A percentile compares a stretch with the other conserved stretches of the same genome.
Evolutionary conservation across 73 alveolate genomes (phyloP).

Genomic region (Paraurostyla sp.): DNA sequence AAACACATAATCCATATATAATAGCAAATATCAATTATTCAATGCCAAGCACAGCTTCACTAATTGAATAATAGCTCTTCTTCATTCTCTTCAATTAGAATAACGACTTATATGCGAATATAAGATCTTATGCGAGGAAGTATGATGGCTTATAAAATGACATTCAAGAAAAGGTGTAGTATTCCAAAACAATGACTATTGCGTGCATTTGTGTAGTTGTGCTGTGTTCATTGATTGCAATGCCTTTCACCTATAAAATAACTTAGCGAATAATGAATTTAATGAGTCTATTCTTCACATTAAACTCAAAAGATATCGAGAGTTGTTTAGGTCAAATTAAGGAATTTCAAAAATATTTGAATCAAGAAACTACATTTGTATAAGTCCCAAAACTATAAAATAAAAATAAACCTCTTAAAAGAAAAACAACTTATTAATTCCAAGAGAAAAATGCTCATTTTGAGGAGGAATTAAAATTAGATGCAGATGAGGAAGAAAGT

Average conservation of each 20-base stretch:
- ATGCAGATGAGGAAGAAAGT: too few relatives aligned
- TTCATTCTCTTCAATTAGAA: background rate
- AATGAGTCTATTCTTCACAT: background rate
- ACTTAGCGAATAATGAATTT: background rate
- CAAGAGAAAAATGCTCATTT: too few relatives aligned
- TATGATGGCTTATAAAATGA: background rate
- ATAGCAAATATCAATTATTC: background rate
- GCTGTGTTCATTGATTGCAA: background rate
- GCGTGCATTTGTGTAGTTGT: background rate
- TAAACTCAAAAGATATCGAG: background rate
- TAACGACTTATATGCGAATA: background rate
- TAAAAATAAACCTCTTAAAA: too few relatives aligned
- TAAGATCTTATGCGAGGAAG: background rate
- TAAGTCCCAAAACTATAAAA: too few relatives aligned
- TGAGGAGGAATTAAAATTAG: too few relatives aligned
- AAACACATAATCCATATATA: background rate
- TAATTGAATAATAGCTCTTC: background rate
- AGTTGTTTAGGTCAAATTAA: background rate
- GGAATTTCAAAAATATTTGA: background rate
- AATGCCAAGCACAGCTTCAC: background rate
- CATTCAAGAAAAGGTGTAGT: background rate
- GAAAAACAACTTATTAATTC: too few relatives aligned
- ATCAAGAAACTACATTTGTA: background rate
- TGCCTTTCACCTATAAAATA: constrained; percentile 8
- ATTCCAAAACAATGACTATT: constrained; percentile 21